Percentiles rank a stretch among this genome's conserved stretches.
Evolutionary conservation across 2,329 filamentous ascomycete species (phyloP).

Genomic region (Penicillium oxalicum): DNA sequence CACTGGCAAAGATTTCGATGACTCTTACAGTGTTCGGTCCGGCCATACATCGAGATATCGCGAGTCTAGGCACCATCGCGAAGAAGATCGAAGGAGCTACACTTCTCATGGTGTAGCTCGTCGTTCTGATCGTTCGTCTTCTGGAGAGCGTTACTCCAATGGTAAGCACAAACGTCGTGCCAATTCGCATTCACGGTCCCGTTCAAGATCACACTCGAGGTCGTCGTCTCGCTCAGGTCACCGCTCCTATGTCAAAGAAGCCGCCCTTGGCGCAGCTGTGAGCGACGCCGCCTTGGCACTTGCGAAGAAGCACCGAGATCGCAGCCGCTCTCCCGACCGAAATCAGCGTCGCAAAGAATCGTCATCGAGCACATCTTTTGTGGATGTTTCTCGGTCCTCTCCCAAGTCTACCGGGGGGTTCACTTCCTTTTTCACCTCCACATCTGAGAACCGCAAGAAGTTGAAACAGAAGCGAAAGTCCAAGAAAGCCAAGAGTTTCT

Average conservation of each 20-base stretch:
- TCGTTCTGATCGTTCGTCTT: constrained; percentile 25
- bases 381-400: constrained; percentile 60
- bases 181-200: constrained; percentile 38
- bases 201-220: constrained; percentile 40
- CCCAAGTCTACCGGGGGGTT: constrained; percentile 51
- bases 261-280: constrained; percentile 35
- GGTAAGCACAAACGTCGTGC: constrained; percentile 27
- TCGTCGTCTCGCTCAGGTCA: constrained; percentile 27
- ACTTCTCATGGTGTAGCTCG: constrained; percentile 40
- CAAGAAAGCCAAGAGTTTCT: constrained; percentile 46
- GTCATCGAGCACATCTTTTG: constrained; percentile 53
- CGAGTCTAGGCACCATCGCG: constrained; percentile 23
- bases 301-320: constrained; percentile 21
- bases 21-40: constrained; percentile 55
- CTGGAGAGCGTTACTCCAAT: constrained; percentile 33
- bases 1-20: constrained; percentile 51
- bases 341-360: constrained; percentile 34
- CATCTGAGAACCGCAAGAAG: constrained; percentile 48
- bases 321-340: constrained; percentile 34
- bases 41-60: constrained; percentile 38
- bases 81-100: constrained; percentile 35
- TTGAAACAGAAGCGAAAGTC: constrained; percentile 42
- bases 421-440: constrained; percentile 57
- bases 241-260: constrained; percentile 28
- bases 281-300: constrained; percentile 25